phyloP scores from a whole-genome alignment of 371 early-diverging fungal genomes.

The Chytridium lagenaria region DNA sequence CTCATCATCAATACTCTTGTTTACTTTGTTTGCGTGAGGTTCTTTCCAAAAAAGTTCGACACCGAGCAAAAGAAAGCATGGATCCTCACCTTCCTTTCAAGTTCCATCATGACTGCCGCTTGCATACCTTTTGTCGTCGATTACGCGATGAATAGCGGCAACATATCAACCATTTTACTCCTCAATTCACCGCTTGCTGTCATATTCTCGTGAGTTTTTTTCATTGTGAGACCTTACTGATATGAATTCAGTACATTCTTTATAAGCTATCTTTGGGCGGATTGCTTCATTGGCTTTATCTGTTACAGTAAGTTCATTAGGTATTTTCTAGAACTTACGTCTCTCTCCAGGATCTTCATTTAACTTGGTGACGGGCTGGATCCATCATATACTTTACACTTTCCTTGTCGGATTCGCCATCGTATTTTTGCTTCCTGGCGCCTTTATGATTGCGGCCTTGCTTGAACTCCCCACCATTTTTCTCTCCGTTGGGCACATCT shows the following conservation, averaged over 20 bases:
- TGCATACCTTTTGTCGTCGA: constrained; percentile 44
- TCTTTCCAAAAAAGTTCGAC: constrained; percentile 9
- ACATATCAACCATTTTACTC: constrained; percentile 29
- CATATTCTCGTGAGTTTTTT: constrained; percentile 10
- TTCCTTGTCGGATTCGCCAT: constrained; percentile 32
- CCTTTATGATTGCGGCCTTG: constrained; percentile 46
- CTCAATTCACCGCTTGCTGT: constrained; percentile 28
- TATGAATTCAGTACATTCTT: constrained; percentile 33
- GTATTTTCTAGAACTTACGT: neutral
- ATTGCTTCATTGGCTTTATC: constrained; percentile 45
- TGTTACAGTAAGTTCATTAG: constrained; percentile 47
- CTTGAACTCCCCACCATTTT: constrained; percentile 58
- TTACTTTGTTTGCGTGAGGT: constrained; percentile 9
- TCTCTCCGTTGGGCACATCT: constrained; percentile 50
- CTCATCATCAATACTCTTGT: neutral
- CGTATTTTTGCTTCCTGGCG: constrained; percentile 41
- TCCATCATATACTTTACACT: constrained; percentile 54
- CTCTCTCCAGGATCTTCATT: constrained; percentile 19
- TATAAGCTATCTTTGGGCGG: constrained; percentile 49
- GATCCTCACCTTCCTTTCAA: constrained; percentile 51
- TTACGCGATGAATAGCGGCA: constrained; percentile 25
- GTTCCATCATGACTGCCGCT: constrained; percentile 40
- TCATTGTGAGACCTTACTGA: neutral
- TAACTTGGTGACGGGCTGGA: constrained; percentile 47
- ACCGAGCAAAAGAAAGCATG: constrained; percentile 49